Evolutionary conservation across 1,284 basidiomycete genomes (phyloP), one percentile per base, ranked within the genome.

Genomic region (Fomitopsis betulina): DNA sequence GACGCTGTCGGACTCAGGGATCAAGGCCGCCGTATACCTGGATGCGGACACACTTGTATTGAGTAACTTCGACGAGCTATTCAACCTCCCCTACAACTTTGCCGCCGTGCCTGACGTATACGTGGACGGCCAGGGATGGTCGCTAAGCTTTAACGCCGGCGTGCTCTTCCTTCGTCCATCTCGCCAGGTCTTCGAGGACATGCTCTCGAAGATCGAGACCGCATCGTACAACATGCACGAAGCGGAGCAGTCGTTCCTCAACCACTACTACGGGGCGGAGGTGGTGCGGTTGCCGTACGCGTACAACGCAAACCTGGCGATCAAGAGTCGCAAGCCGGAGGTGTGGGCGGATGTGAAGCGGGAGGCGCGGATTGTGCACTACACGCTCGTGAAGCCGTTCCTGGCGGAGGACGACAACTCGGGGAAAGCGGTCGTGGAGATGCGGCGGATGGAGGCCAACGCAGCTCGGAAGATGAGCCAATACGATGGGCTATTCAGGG

Each of bases 221-320:
- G 75, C 76, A 1, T 59, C 58, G 6, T 77, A 68, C 61, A 68
- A 68, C 6, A 65, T 65, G 10, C 51, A 61, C 8, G 67, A 77
- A 54, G 78, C 76, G 3, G 78, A 79, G 58, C 78, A 79, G 67
- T 68, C 73, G 12, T 79, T 79, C 66, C 65, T 81, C n/a, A 79
- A 79, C 61, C 54, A 73, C 23, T 79, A 76, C 62, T 80, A 75
- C 58, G 75, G 70, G 2, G 68, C 70, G 19, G 72, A 73, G 40
- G 72, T 65, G 21, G 64, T 75, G 38, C 70, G 73, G 17, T 69
- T 81, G 7, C 79, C 79, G 10, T 78, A 76, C 58, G 67, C 71
- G 42, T 80, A 80, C 67, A 79, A 79, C 62, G 76, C 72, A 54
- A 79, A 80, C 65, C 67, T 80, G 3, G 78, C 73, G 5, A 76